phyloP scores from a whole-genome alignment of 805 yeast species.

The Torulaspora gathmanii region DNA sequence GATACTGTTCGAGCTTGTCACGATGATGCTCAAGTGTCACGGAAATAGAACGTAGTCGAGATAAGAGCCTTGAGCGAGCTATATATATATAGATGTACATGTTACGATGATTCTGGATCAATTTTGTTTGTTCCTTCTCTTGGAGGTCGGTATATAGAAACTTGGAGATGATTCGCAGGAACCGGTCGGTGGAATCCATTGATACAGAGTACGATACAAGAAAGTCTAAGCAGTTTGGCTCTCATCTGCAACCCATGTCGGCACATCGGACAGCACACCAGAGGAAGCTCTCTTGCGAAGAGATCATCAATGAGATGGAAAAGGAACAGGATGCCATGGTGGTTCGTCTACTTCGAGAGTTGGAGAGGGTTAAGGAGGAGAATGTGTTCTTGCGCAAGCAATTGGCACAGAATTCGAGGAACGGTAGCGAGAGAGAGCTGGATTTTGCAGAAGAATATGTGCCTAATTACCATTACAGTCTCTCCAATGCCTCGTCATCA shows the following conservation, averaged over 20 bases:
- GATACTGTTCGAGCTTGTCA: not conserved
- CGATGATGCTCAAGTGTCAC: not conserved
- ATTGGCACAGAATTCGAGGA: conserved; percentile 10
- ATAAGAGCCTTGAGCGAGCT: not conserved
- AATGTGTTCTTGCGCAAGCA: conserved; percentile 38
- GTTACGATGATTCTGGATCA: conserved; percentile 1
- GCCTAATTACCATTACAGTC: conserved; percentile 7
- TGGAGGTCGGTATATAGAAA: not conserved
- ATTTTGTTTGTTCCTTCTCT: not conserved
- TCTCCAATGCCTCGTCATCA: conserved; percentile 1
- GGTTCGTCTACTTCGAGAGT: conserved; percentile 49
- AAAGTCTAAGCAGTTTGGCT: conserved; percentile 10
- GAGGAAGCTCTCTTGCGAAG: conserved; percentile 37
- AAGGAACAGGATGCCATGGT: conserved; percentile 63
- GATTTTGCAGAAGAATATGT: conserved; percentile 5
- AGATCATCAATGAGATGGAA: conserved; percentile 56
- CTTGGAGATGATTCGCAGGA: conserved; percentile 3
- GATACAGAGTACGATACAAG: conserved; percentile 1
- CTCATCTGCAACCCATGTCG: conserved; percentile 12
- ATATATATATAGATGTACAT: conserved; percentile 1
- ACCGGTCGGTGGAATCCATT: conserved; percentile 3
- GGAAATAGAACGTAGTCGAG: conserved; percentile 1
- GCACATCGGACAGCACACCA: conserved; percentile 6
- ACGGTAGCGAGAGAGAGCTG: conserved; percentile 4
- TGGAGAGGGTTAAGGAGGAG: conserved; percentile 45